These are phyloP conservation scores for Solanum rostratum DNA, from an alignment of 257 asterid genomes.

Conservation along the genomic window DNA sequence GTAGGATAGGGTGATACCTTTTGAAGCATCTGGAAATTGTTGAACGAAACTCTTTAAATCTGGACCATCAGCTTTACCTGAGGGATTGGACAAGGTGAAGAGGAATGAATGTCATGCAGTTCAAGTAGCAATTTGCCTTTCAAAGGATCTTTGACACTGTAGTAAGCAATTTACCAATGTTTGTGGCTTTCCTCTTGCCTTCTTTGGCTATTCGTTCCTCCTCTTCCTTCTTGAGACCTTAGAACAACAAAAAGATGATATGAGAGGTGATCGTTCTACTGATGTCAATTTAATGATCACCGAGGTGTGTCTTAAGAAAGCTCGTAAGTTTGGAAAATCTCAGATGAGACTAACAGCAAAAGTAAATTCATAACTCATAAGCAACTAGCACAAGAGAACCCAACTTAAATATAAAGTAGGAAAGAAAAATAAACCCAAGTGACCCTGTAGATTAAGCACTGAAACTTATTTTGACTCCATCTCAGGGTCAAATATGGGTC, in stretches of 20 bases:
- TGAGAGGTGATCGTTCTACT: neutral
- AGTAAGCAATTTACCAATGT: slow-evolving; percentile 35
- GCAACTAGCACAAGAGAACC: neutral
- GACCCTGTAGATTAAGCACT: neutral
- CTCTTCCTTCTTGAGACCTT: slow-evolving; percentile 87
- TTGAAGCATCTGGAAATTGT: slow-evolving; percentile 61
- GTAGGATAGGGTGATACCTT: slow-evolving; percentile 34
- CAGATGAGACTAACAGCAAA: neutral
- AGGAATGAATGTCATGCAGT: neutral
- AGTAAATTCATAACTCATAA: neutral
- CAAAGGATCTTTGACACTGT: neutral
- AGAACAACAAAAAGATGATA: slow-evolving; percentile 5
- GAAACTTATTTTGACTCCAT: neutral
- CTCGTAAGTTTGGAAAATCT: neutral
- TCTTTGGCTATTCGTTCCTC: slow-evolving; percentile 61
- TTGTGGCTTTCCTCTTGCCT: slow-evolving; percentile 33
- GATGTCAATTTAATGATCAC: neutral
- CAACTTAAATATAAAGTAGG: neutral
- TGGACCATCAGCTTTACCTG: slow-evolving; percentile 70
- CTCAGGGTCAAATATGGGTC: neutral
- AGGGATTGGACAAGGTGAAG: neutral
- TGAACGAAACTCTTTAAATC: slow-evolving; percentile 56
- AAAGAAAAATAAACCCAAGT: neutral
- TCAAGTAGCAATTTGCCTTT: neutral
- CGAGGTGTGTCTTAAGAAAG: neutral